These are phyloP conservation scores for Xylaria sp. DNA, from an alignment of 2,329 filamentous ascomycete species.

Conservation along the genomic window DNA sequence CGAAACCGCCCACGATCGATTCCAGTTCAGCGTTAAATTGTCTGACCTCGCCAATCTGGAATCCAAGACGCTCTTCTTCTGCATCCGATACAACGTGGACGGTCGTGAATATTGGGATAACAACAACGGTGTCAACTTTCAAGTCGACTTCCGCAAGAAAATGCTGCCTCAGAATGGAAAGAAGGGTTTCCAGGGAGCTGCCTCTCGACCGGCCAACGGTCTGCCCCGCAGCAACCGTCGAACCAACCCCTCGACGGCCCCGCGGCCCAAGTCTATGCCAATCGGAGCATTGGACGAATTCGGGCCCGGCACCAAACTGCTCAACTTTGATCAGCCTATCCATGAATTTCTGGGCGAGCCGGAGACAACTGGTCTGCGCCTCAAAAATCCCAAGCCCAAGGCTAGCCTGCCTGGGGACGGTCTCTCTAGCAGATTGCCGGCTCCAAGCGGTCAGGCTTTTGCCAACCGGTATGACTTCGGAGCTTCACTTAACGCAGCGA, in stretches of 20 bases:
- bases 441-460: conserved; percentile 73
- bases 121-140: conserved; percentile 84
- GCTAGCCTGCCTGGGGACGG: conserved; percentile 66
- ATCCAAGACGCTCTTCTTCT: conserved; percentile 89
- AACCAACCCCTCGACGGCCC: conserved; percentile 42
- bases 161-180: conserved; percentile 63
- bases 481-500: conserved; percentile 83
- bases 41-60: conserved; percentile 90
- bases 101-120: conserved; percentile 95
- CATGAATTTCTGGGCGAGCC: conserved; percentile 67
- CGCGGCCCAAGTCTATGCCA: conserved; percentile 58
- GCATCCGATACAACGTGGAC: conserved; percentile 82
- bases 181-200: conserved; percentile 53
- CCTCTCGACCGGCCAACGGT: conserved; percentile 53
- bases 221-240: conserved; percentile 71
- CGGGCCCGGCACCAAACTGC: conserved; percentile 58
- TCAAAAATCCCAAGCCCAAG: conserved; percentile 70
- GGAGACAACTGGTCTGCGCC: conserved; percentile 60
- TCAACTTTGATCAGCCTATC: conserved; percentile 60
- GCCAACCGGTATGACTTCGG: conserved; percentile 95
- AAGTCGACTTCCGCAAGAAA: conserved; percentile 90
- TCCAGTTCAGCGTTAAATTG: conserved; percentile 92
- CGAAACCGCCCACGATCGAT: conserved; percentile 76
- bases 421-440: conserved; percentile 52
- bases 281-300: conserved; percentile 72